Evolutionary conservation across 768 basidiomycete species (phyloP).

Genomic region (Suillus subaureus): DNA sequence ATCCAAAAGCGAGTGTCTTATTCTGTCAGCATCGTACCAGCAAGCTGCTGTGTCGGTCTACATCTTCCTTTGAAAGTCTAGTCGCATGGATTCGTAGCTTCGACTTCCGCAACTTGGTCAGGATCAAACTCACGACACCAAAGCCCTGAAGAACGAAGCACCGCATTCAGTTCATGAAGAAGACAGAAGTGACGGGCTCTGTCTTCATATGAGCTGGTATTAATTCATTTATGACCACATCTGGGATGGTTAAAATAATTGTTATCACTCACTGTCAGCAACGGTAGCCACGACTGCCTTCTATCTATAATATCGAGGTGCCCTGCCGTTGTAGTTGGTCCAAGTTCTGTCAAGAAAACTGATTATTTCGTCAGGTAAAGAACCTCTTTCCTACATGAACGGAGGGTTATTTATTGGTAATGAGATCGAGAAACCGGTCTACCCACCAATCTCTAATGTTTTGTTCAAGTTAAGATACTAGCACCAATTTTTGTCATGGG

Average conservation of each 20-base stretch:
- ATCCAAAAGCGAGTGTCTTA: neutral
- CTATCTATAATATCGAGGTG: conserved; percentile 2
- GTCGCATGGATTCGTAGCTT: neutral
- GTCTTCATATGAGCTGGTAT: neutral
- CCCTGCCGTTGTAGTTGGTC: conserved; percentile 5
- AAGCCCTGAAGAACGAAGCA: conserved; percentile 6
- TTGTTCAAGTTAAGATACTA: conserved; percentile 42
- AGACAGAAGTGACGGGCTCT: neutral
- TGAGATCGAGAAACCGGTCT: neutral
- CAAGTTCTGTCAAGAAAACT: conserved; percentile 6
- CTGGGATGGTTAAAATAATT: neutral
- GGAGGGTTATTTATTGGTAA: neutral
- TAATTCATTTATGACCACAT: neutral
- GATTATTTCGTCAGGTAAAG: conserved; percentile 6
- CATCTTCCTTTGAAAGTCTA: neutral
- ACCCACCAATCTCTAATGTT: conserved; percentile 3
- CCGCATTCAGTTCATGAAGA: neutral
- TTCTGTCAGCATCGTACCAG: neutral
- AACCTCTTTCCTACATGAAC: conserved; percentile 2
- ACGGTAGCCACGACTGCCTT: neutral
- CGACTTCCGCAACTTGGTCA: neutral
- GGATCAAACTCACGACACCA: neutral
- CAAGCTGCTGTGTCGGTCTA: neutral
- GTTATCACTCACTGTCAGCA: neutral
- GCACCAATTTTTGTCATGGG: conserved; percentile 47